Conservation (phyloP, 1,284 basidiomycete genomes). For the Ceratobasidium sp. region DNA sequence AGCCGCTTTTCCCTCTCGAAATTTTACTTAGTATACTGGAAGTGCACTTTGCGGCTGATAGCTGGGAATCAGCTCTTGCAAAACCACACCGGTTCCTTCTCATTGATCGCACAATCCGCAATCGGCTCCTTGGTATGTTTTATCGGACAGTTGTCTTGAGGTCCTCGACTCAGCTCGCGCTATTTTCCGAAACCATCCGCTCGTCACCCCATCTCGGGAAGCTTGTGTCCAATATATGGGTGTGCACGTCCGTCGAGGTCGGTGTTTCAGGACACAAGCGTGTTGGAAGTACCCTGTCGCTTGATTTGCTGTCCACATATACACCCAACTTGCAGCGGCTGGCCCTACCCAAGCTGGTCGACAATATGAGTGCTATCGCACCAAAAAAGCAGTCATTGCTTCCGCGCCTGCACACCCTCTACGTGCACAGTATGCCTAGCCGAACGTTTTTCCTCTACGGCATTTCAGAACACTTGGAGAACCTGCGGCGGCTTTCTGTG, state of each 20-base stretch:
- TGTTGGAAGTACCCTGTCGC: neutral
- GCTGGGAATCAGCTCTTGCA: neutral
- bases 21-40: neutral
- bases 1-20: neutral
- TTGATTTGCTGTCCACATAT: neutral
- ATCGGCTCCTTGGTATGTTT: neutral
- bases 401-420: neutral
- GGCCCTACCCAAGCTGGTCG: neutral
- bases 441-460: neutral
- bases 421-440: neutral
- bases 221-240: constrained; percentile 16
- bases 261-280: neutral
- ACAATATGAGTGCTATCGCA: neutral
- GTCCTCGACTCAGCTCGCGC: neutral
- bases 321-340: neutral
- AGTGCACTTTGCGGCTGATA: neutral
- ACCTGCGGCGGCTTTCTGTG: neutral
- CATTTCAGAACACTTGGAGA: neutral
- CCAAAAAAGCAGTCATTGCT: neutral
- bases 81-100: constrained; percentile 6
- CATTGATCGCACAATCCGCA: neutral
- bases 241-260: neutral
- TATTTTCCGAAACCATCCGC: neutral
- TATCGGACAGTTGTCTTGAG: constrained; percentile 7
- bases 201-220: neutral